These are phyloP conservation scores for Strobilomyces echinocephalus DNA, from an alignment of 768 basidiomycete species.

Conservation along the genomic window DNA sequence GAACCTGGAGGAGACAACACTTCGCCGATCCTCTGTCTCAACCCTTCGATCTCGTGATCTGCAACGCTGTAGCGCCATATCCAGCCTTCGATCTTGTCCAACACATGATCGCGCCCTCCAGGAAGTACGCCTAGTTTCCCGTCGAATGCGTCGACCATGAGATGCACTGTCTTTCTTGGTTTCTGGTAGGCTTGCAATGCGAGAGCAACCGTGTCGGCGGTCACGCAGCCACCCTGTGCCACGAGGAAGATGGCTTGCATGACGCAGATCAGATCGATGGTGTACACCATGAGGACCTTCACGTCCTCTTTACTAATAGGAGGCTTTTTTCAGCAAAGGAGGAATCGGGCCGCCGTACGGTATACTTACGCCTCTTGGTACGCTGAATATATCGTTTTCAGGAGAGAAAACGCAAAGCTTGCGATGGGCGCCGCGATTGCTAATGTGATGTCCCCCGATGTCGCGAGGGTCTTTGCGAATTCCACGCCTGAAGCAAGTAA, in stretches of 20 bases:
- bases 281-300: slow-evolving; percentile 12
- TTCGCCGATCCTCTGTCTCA: neutral
- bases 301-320: neutral
- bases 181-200: slow-evolving; percentile 1
- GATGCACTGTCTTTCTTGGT: neutral
- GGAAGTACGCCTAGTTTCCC: neutral
- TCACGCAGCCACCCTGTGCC: neutral
- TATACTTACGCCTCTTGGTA: slow-evolving; percentile 9
- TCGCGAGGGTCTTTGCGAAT: neutral
- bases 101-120: slow-evolving; percentile 5
- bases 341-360: too few species aligned
- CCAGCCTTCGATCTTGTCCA: slow-evolving; percentile 9
- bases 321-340: neutral
- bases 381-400: neutral
- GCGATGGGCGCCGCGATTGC: neutral
- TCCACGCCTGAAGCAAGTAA: neutral
- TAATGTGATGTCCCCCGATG: neutral
- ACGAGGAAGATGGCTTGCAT: slow-evolving; percentile 13
- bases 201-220: neutral
- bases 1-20: neutral
- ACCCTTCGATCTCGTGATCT: slow-evolving; percentile 3
- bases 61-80: slow-evolving; percentile 12
- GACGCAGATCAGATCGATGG: slow-evolving; percentile 13
- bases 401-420: neutral
- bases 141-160: slow-evolving; percentile 1